A percentile compares a stretch with the other conserved stretches of the same genome.
These are phyloP conservation scores for Tetratostichococcus sp. DNA, from an alignment of 139 green algal species.

Conservation along the genomic window DNA sequence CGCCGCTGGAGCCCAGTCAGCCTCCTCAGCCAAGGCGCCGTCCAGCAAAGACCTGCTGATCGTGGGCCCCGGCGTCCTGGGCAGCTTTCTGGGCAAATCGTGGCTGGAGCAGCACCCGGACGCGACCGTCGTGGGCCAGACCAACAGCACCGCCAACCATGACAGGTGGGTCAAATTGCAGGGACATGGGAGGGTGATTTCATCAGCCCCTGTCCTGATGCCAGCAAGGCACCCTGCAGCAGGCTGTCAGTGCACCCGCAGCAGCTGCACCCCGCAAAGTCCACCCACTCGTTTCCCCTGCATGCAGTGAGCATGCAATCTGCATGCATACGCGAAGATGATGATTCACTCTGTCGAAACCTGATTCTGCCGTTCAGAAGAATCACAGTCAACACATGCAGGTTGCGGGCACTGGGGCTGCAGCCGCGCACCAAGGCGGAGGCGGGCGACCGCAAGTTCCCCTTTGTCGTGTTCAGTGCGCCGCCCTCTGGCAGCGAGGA, in stretches of 20 bases:
- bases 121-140: slow-evolving; percentile 78
- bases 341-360: too few species aligned
- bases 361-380: too few species aligned
- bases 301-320: too few species aligned
- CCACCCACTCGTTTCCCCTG: too few species aligned
- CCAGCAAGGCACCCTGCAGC: too few species aligned
- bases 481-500: slow-evolving; percentile 84
- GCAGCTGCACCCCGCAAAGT: too few species aligned
- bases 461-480: slow-evolving; percentile 85
- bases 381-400: too few species aligned
- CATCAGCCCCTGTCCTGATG: too few species aligned
- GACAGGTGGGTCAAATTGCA: slow-evolving; percentile 54
- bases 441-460: slow-evolving; percentile 44
- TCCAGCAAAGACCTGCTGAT: slow-evolving; percentile 59
- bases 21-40: neutral
- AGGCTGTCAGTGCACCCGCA: too few species aligned
- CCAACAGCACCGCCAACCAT: slow-evolving; percentile 82
- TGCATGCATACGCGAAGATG: too few species aligned
- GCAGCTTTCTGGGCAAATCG: slow-evolving; percentile 65
- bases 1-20: too few species aligned
- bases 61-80: slow-evolving; percentile 86
- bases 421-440: slow-evolving; percentile 41
- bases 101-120: slow-evolving; percentile 66
- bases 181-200: too few species aligned
- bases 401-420: slow-evolving; percentile 71